Conservation (phyloP, 805 yeast genomes). For the Lachancea thermotolerans region DNA sequence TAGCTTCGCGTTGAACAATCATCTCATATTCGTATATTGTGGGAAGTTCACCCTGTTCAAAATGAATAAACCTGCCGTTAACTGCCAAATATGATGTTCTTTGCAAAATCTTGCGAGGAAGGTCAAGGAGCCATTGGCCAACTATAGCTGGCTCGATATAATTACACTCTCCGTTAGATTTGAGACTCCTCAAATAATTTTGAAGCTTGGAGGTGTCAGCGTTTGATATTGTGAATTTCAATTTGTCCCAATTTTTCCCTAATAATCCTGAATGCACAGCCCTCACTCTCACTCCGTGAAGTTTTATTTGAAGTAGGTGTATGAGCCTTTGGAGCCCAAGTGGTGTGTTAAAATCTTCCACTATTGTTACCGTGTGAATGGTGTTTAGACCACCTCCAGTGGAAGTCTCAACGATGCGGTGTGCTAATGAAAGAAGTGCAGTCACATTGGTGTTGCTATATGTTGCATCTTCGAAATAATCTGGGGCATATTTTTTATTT, state of each 20-base stretch:
- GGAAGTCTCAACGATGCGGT: slow-evolving; percentile 19
- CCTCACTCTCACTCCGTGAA: slow-evolving; percentile 36
- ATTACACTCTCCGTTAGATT: slow-evolving; percentile 5
- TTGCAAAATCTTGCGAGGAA: slow-evolving; percentile 18
- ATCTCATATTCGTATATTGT: slow-evolving; percentile 30
- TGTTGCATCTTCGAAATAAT: slow-evolving; percentile 29
- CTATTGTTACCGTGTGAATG: slow-evolving; percentile 41
- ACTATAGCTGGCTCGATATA: slow-evolving; percentile 10
- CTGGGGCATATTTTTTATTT: slow-evolving; percentile 47
- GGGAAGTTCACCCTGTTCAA: slow-evolving; percentile 23
- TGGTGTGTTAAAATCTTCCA: slow-evolving; percentile 47
- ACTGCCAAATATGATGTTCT: slow-evolving; percentile 38
- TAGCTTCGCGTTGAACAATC: slow-evolving; percentile 42
- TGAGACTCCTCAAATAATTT: background rate
- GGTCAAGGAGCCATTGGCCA: slow-evolving; percentile 24
- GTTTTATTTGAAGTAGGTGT: slow-evolving; percentile 20
- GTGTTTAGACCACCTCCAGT: slow-evolving; percentile 18
- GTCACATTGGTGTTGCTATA: slow-evolving; percentile 28
- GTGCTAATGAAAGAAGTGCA: slow-evolving; percentile 13
- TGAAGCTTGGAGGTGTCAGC: slow-evolving; percentile 21
- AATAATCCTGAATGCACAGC: slow-evolving; percentile 28
- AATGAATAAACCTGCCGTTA: slow-evolving; percentile 48
- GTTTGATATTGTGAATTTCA: slow-evolving; percentile 9
- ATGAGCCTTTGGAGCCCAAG: slow-evolving; percentile 41
- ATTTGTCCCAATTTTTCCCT: slow-evolving; percentile 16